Percentiles rank a stretch among this genome's conserved stretches.
These are phyloP conservation scores for Quercus suber DNA, from an alignment of 306 rosid genomes.

Conservation along the genomic window DNA sequence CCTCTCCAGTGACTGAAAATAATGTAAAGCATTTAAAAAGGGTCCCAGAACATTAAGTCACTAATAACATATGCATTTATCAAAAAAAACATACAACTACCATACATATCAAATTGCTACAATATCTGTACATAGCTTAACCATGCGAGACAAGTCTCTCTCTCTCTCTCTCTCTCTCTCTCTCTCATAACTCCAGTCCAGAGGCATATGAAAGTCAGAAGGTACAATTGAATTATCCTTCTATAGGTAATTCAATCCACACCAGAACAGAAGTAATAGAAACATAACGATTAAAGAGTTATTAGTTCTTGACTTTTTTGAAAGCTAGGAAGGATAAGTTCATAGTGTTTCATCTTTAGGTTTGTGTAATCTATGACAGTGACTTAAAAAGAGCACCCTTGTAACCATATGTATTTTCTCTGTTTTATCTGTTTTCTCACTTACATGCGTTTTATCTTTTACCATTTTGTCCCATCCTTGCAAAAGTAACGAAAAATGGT, in stretches of 20 bases:
- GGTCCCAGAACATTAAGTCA: too few relatives aligned
- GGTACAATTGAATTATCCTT: too few relatives aligned
- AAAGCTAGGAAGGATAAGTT: not conserved
- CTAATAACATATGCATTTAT: too few relatives aligned
- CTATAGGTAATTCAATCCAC: too few relatives aligned
- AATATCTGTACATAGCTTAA: too few relatives aligned
- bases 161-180: too few relatives aligned
- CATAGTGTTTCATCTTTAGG: not conserved
- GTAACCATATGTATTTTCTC: not conserved
- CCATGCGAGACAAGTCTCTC: too few relatives aligned
- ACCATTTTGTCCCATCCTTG: not conserved
- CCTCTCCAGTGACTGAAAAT: slow-evolving; percentile 10
- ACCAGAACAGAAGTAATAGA: too few relatives aligned
- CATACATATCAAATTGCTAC: too few relatives aligned
- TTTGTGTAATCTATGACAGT: not conserved
- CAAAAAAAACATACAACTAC: too few relatives aligned
- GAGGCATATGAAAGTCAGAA: too few relatives aligned
- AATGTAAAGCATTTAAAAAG: not conserved
- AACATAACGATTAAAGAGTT: not conserved
- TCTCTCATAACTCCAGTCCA: too few relatives aligned
- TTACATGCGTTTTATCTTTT: not conserved
- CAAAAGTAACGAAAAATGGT: not conserved
- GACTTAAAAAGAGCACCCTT: not conserved
- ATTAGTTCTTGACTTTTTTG: not conserved
- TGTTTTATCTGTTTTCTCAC: not conserved